Evolutionary conservation across 2,329 filamentous ascomycete species (phyloP).

Genomic region (Immersiporthe knoxdaviesiana): DNA sequence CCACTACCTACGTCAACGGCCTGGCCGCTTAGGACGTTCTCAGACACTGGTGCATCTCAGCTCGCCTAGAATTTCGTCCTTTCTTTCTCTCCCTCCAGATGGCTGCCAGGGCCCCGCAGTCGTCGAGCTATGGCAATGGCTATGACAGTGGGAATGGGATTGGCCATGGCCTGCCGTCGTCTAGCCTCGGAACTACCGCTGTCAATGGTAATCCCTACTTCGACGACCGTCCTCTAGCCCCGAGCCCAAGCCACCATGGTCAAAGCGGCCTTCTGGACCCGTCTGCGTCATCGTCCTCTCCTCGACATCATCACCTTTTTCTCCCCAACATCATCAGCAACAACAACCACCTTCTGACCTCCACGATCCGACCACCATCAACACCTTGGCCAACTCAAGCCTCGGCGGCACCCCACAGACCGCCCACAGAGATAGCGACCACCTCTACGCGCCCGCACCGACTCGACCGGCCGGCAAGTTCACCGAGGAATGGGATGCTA

Average conservation of each 20-base stretch:
- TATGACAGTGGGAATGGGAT: neutral
- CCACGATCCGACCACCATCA: slow-evolving; percentile 27
- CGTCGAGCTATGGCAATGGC: slow-evolving; percentile 3
- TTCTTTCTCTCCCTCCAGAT: slow-evolving; percentile 17
- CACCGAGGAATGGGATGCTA: slow-evolving; percentile 73
- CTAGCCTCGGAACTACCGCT: slow-evolving; percentile 23
- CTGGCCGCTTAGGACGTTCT: neutral
- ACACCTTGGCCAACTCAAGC: slow-evolving; percentile 32
- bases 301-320: slow-evolving; percentile 11
- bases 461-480: slow-evolving; percentile 54
- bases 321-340: slow-evolving; percentile 13
- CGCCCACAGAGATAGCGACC: slow-evolving; percentile 17
- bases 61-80: neutral
- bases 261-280: slow-evolving; percentile 15
- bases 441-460: slow-evolving; percentile 32
- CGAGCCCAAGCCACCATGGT: slow-evolving; percentile 15
- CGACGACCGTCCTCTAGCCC: slow-evolving; percentile 7
- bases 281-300: slow-evolving; percentile 22
- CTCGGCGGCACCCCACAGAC: neutral
- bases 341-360: neutral
- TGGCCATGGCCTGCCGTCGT: neutral
- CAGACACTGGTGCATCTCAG: neutral
- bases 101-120: slow-evolving; percentile 24
- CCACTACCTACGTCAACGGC: slow-evolving; percentile 1
- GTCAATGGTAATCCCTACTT: slow-evolving; percentile 17